phyloP scores from a whole-genome alignment of 2,329 filamentous ascomycete species.

The Fusarium luffae region DNA sequence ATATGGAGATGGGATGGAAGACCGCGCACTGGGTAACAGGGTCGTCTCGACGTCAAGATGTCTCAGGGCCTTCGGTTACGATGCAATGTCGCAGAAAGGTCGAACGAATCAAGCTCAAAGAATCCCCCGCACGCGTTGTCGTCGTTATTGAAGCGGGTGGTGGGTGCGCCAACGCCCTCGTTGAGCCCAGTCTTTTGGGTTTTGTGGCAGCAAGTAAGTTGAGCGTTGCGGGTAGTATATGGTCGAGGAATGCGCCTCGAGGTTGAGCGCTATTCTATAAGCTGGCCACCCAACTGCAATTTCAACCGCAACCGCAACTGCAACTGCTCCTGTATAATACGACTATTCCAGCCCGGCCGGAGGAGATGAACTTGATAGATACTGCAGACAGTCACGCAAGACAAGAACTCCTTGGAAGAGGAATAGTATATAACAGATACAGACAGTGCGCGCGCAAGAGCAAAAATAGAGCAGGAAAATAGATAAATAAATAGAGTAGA shows the following conservation, averaged over 20 bases:
- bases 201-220: constrained; percentile 17
- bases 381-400: constrained; percentile 38
- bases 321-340: constrained; percentile 1
- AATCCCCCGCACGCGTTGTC: constrained; percentile 36
- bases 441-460: constrained; percentile 11
- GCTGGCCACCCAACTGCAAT: neutral
- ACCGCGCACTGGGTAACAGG: constrained; percentile 20
- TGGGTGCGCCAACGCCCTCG: constrained; percentile 17
- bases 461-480: neutral
- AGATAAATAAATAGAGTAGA: neutral
- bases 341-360: constrained; percentile 13
- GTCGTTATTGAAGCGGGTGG: constrained; percentile 25
- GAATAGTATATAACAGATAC: constrained; percentile 3
- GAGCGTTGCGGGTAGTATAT: constrained; percentile 23
- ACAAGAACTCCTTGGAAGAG: constrained; percentile 14
- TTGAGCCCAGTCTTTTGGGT: constrained; percentile 16
- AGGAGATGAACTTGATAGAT: constrained; percentile 18
- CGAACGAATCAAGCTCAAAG: constrained; percentile 28
- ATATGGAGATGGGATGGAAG: constrained; percentile 12
- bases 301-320: neutral
- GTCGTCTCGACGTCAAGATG: constrained; percentile 41
- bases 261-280: constrained; percentile 1
- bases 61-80: constrained; percentile 37
- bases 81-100: constrained; percentile 38
- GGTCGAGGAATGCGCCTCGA: constrained; percentile 13